Percentiles rank a stretch among this genome's conserved stretches.
Evolutionary conservation across 2,329 filamentous ascomycete genomes (phyloP).

Genomic region (Pyrenochaeta sp.): DNA sequence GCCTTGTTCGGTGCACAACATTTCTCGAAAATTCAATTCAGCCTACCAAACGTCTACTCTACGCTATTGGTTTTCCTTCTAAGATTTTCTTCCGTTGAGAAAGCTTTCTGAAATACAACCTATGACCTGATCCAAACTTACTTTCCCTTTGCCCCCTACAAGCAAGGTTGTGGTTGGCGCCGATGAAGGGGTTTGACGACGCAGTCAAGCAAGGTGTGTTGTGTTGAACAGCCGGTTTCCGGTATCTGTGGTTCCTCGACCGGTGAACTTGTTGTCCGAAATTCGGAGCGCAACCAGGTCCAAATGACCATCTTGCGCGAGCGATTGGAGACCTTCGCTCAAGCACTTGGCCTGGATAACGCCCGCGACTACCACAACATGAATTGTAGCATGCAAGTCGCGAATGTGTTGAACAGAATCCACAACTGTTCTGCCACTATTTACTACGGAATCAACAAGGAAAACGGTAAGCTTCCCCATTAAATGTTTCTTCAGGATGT

Average conservation of each 20-base stretch:
- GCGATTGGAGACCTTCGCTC: conserved; percentile 12
- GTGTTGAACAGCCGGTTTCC: conserved; percentile 68
- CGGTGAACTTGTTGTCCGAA: conserved; percentile 65
- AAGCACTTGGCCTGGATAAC: conserved; percentile 58
- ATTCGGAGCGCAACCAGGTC: conserved; percentile 60
- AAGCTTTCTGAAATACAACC: no score
- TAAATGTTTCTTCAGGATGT: conserved; percentile 57
- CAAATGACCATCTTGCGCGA: conserved; percentile 10
- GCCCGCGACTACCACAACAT: conserved; percentile 63
- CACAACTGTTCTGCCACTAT: conserved; percentile 61
- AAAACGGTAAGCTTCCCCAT: conserved; percentile 52
- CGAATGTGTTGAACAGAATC: conserved; percentile 63
- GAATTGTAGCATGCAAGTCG: conserved; percentile 45
- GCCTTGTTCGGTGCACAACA: no score
- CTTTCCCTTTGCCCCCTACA: no score
- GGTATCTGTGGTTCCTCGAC: conserved; percentile 62
- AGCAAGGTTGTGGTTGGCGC: no score
- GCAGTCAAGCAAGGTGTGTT: conserved; percentile 51
- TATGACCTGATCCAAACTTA: no score
- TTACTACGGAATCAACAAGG: conserved; percentile 68
- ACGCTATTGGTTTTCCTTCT: no score
- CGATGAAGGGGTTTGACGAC: no score
- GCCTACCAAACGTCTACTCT: no score
- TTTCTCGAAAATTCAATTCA: no score
- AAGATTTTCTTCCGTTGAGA: no score